Conservation (phyloP, 2,329 filamentous ascomycete species). For the Fusarium mexicanum region DNA sequence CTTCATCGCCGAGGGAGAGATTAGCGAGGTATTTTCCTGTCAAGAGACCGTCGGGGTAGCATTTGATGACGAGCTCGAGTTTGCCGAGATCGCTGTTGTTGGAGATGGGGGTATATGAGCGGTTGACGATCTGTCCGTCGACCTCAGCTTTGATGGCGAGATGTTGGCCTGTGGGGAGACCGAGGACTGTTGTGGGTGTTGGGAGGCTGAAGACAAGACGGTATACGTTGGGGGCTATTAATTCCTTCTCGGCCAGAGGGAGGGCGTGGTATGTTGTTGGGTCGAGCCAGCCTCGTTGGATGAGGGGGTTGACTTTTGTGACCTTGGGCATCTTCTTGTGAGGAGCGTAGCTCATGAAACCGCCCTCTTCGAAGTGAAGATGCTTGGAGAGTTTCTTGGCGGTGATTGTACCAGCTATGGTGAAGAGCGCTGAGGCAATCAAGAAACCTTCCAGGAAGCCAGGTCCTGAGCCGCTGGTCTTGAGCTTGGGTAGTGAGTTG, state of each 20-base stretch:
- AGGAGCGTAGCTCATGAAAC: constrained; percentile 41
- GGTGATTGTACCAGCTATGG: constrained; percentile 45
- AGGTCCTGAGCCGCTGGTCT: constrained; percentile 7
- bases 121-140: constrained; percentile 55
- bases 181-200: constrained; percentile 54
- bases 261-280: constrained; percentile 58
- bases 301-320: constrained; percentile 43
- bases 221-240: constrained; percentile 56
- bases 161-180: constrained; percentile 67
- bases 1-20: constrained; percentile 59
- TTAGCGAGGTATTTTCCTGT: constrained; percentile 59
- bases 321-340: constrained; percentile 51
- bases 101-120: constrained; percentile 65
- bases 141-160: constrained; percentile 61
- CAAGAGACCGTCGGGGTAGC: constrained; percentile 61
- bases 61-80: constrained; percentile 61
- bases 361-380: constrained; percentile 40
- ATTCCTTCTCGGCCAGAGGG: constrained; percentile 53
- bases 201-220: constrained; percentile 61
- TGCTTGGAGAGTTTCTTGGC: constrained; percentile 46
- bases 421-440: constrained; percentile 25
- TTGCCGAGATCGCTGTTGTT: constrained; percentile 60
- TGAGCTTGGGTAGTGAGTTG: constrained; percentile 15
- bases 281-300: constrained; percentile 58
- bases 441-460: constrained; percentile 26